Percentiles rank a stretch among this genome's conserved stretches.
phyloP scores from a whole-genome alignment of 2,329 filamentous ascomycete genomes.

The Tolypocladium album region DNA sequence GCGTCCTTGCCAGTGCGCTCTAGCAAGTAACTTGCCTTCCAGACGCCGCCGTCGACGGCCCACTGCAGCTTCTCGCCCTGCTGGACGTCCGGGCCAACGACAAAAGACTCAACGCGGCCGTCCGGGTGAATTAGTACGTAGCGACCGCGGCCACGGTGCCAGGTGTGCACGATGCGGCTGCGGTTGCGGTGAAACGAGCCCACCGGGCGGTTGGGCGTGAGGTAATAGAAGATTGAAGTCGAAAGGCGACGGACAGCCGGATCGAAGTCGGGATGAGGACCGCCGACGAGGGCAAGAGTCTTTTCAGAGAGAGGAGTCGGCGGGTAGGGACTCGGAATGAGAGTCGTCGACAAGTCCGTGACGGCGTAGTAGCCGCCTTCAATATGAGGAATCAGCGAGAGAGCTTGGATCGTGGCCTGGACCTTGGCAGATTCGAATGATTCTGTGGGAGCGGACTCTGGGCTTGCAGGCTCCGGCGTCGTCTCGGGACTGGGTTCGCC shows the following conservation, averaged over 20 bases:
- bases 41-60: conserved; percentile 59
- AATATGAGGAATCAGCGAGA: conserved; percentile 35
- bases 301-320: conserved; percentile 22
- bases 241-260: conserved; percentile 38
- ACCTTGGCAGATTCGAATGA: conserved; percentile 5
- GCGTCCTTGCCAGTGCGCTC: conserved; percentile 4
- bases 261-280: conserved; percentile 23
- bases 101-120: conserved; percentile 49
- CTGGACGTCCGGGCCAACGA: conserved; percentile 48
- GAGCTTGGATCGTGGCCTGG: conserved; percentile 13
- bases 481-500: not conserved
- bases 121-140: conserved; percentile 54
- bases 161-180: conserved; percentile 51
- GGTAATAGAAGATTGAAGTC: conserved; percentile 54
- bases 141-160: conserved; percentile 50
- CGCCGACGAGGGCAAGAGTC: conserved; percentile 20
- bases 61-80: conserved; percentile 54
- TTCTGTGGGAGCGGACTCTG: not conserved
- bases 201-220: conserved; percentile 43
- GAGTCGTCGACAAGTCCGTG: conserved; percentile 42
- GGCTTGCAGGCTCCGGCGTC: not conserved
- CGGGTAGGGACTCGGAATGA: conserved; percentile 38
- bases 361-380: conserved; percentile 56
- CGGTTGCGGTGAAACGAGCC: conserved; percentile 55
- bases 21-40: conserved; percentile 52